A percentile compares a stretch with the other conserved stretches of the same genome.
Conservation (phyloP, 1,284 basidiomycete genomes). For the Cystobasidium sp. region DNA sequence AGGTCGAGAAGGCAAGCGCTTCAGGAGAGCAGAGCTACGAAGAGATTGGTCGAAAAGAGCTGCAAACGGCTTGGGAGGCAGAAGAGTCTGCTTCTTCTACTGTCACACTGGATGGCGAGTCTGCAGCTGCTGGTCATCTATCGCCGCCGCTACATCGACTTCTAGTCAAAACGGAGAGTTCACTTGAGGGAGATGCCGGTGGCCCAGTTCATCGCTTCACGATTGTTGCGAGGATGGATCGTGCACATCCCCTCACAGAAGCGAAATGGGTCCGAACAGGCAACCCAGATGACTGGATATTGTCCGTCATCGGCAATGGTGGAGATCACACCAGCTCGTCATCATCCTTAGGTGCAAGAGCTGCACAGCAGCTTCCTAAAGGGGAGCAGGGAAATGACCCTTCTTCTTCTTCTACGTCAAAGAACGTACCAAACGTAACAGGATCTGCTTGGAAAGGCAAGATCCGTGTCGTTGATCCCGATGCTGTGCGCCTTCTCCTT, state of each 20-base stretch:
- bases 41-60: conserved; percentile 4
- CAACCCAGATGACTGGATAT: conserved; percentile 88
- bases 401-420: not conserved
- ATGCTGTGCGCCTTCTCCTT: conserved; percentile 70
- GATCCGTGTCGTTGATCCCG: conserved; percentile 87
- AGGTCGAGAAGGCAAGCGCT: conserved; percentile 11
- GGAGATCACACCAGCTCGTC: not conserved
- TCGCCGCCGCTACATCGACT: conserved; percentile 52
- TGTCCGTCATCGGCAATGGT: conserved; percentile 73
- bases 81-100: not conserved
- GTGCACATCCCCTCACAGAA: conserved; percentile 82
- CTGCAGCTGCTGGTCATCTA: conserved; percentile 45
- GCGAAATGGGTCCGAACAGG: conserved; percentile 95
- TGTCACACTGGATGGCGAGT: conserved; percentile 7
- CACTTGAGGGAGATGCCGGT: not conserved
- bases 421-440: not conserved
- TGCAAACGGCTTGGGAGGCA: not conserved
- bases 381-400: conserved; percentile 45
- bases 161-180: conserved; percentile 10
- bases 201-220: conserved; percentile 50
- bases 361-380: conserved; percentile 55
- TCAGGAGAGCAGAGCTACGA: conserved; percentile 3
- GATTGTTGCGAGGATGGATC: conserved; percentile 71
- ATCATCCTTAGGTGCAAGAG: not conserved
- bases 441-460: conserved; percentile 80